These are phyloP conservation scores for Colletotrichum neosansevieriae DNA, from an alignment of 2,329 filamentous ascomycete species.

Conservation along the genomic window DNA sequence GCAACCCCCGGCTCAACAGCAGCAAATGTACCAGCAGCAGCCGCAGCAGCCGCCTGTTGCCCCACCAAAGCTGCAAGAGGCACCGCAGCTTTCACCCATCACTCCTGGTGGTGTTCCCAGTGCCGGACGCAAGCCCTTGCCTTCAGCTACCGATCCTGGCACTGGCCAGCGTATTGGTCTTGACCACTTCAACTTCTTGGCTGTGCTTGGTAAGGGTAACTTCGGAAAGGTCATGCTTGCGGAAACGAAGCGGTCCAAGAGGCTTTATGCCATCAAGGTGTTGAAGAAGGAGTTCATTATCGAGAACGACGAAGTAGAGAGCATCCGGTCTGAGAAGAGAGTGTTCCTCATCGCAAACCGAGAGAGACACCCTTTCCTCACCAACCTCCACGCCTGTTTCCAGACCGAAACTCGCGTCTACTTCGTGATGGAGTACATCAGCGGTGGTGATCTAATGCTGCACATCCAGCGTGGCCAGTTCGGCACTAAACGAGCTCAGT, in stretches of 20 bases:
- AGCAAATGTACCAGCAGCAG: conserved; percentile 47
- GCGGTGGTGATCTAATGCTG: conserved; percentile 97
- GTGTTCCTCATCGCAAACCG: conserved; percentile 98
- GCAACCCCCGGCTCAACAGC: conserved; percentile 48
- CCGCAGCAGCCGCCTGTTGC: conserved; percentile 40
- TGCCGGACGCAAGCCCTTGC: conserved; percentile 68
- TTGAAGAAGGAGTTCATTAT: conserved; percentile 99
- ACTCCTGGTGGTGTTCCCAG: conserved; percentile 36
- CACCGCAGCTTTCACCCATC: conserved; percentile 46
- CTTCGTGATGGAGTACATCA: conserved; percentile 99
- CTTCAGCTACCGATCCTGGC: conserved; percentile 77
- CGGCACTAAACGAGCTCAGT: conserved; percentile 95
- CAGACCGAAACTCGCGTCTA: conserved; percentile 98
- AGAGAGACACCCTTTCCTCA: conserved; percentile 94
- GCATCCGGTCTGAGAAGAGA: conserved; percentile 95
- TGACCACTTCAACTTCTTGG: conserved; percentile 99
- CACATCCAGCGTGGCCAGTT: conserved; percentile 98
- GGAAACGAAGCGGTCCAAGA: conserved; percentile 92
- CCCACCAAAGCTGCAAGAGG: conserved; percentile 37
- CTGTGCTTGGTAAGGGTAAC: conserved; percentile 97
- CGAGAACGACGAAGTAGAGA: conserved; percentile 98
- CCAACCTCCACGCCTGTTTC: conserved; percentile 97
- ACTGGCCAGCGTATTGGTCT: conserved; percentile 89
- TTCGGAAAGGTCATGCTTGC: conserved; percentile 99
- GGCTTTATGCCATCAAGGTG: conserved; percentile 98